phyloP scores from a whole-genome alignment of 208 protist genomes.

The Acanthamoeba castellanii region DNA sequence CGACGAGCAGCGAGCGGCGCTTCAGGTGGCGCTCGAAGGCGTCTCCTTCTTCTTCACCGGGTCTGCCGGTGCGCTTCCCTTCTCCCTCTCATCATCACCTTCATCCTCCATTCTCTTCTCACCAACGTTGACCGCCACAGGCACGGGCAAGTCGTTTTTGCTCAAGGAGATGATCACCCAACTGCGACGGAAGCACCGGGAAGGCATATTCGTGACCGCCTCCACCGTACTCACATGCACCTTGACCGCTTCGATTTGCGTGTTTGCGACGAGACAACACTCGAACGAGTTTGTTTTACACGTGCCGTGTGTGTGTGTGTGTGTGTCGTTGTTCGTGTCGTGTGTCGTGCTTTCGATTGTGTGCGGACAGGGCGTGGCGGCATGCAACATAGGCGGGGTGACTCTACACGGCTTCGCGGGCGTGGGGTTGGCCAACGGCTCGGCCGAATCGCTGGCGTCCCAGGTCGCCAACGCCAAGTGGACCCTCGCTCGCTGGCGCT shows the following conservation, averaged over 20 bases:
- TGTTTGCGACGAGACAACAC: neutral
- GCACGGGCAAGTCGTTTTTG: constrained; percentile 87
- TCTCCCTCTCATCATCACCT: neutral
- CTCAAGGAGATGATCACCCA: constrained; percentile 80
- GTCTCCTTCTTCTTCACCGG: constrained; percentile 85
- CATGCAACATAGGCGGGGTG: constrained; percentile 84
- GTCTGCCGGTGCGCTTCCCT: constrained; percentile 69
- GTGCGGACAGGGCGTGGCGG: constrained; percentile 79
- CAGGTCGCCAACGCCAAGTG: constrained; percentile 14
- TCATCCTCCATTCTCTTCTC: neutral
- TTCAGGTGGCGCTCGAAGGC: constrained; percentile 66
- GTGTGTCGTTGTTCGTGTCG: neutral
- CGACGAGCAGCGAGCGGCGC: constrained; percentile 65
- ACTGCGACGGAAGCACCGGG: constrained; percentile 45
- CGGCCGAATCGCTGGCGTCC: constrained; percentile 11
- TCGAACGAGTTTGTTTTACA: neutral
- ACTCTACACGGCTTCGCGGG: constrained; percentile 85
- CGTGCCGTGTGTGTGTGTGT: neutral
- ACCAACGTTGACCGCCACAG: neutral
- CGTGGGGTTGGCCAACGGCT: constrained; percentile 68
- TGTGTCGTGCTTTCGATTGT: too few relatives aligned
- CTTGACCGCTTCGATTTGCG: neutral
- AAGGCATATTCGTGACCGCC: constrained; percentile 79
- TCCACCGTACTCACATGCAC: constrained; percentile 66
- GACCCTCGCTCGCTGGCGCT: constrained; percentile 4